phyloP scores from a whole-genome alignment of 1,284 basidiomycete species.

The Papiliotrema laurentii region DNA sequence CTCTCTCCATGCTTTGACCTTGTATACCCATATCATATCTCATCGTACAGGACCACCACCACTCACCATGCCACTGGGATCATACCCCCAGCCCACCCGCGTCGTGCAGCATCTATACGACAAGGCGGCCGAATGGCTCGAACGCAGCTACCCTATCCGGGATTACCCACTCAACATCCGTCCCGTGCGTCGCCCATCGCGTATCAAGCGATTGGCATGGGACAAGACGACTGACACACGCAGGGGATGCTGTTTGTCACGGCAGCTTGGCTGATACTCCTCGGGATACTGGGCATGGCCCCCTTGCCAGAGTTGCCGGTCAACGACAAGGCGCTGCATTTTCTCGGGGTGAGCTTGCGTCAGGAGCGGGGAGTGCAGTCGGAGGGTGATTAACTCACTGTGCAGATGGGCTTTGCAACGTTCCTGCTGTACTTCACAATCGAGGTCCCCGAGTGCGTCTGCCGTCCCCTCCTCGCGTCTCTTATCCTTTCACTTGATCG shows the following conservation, averaged over 20 bases:
- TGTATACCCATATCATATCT: too few species aligned
- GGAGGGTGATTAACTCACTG: conserved; percentile 1
- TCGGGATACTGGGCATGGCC: conserved; percentile 44
- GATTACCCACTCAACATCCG: conserved; percentile 40
- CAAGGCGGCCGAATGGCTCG: conserved; percentile 20
- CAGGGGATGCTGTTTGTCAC: conserved; percentile 43
- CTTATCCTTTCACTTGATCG: too few species aligned
- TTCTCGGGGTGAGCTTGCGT: conserved; percentile 40
- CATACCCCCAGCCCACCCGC: conserved; percentile 34
- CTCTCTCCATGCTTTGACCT: background rate
- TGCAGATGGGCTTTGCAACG: conserved; percentile 46
- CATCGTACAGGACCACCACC: too few species aligned
- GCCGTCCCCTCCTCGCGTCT: too few species aligned
- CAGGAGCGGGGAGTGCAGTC: too few species aligned
- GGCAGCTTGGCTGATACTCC: conserved; percentile 41
- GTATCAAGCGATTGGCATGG: background rate
- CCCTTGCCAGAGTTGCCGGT: conserved; percentile 40
- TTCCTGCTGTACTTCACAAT: conserved; percentile 45
- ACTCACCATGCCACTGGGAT: conserved; percentile 12
- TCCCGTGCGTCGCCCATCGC: conserved; percentile 22
- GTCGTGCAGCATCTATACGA: conserved; percentile 31
- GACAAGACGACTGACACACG: background rate
- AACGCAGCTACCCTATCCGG: conserved; percentile 35
- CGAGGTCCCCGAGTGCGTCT: conserved; percentile 44
- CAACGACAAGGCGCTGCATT: conserved; percentile 48